Percentiles rank a stretch among this genome's conserved stretches.
phyloP scores from a whole-genome alignment of 768 basidiomycete species.

The Suillus spraguei region DNA sequence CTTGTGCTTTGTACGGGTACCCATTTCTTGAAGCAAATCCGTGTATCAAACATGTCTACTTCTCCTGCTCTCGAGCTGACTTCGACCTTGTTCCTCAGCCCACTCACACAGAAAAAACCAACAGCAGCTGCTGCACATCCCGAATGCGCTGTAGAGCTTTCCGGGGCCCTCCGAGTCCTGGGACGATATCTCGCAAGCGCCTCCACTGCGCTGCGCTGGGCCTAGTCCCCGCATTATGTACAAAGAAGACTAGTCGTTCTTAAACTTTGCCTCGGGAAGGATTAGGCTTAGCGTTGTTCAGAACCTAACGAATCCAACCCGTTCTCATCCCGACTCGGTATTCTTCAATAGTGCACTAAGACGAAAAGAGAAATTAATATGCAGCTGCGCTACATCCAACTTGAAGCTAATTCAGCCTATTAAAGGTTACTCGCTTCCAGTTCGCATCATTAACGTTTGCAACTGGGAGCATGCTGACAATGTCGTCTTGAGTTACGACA shows the following conservation, averaged over 20 bases:
- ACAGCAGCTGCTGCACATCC: not conserved
- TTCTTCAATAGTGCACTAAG: not conserved
- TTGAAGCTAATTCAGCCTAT: too few species aligned
- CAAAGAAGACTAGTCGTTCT: not conserved
- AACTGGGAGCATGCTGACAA: not conserved
- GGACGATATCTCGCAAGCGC: not conserved
- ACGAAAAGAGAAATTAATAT: not conserved
- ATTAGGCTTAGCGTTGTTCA: not conserved
- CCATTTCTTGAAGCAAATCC: too few species aligned
- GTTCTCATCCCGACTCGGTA: not conserved
- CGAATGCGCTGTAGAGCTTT: not conserved
- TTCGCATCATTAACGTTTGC: not conserved
- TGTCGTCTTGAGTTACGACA: not conserved
- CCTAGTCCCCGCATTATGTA: not conserved
- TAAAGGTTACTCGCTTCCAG: not conserved
- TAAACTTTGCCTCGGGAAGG: not conserved
- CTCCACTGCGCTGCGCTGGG: not conserved
- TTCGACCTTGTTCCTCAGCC: not conserved
- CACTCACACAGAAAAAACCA: not conserved
- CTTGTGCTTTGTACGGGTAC: too few species aligned
- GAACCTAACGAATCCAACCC: not conserved
- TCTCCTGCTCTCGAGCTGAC: not conserved
- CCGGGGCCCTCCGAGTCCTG: not conserved
- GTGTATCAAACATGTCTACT: too few species aligned
- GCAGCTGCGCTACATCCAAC: not conserved